Conservation (phyloP, 306 rosid species). For the Prunus mira region DNA sequence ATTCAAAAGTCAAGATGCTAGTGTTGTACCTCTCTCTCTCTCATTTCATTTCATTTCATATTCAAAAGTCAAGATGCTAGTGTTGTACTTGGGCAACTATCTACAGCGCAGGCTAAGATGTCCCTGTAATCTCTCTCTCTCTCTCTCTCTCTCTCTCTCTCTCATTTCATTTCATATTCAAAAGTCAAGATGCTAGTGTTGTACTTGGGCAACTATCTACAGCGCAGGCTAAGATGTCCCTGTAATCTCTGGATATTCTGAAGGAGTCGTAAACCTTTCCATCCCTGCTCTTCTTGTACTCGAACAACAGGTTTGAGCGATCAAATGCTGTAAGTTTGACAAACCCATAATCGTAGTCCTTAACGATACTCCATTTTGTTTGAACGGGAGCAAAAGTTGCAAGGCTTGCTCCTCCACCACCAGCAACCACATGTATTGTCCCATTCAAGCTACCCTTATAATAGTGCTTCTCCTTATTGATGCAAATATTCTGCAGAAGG, state of each 20-base stretch:
- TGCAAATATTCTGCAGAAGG: constrained; percentile 68
- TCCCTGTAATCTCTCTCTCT: constrained; percentile 73
- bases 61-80: constrained; percentile 52
- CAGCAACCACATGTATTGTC: constrained; percentile 87
- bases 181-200: constrained; percentile 61
- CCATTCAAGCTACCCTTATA: constrained; percentile 77
- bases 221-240: constrained; percentile 78
- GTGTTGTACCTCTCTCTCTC: constrained; percentile 33
- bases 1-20: constrained; percentile 50
- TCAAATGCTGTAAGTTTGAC: constrained; percentile 84
- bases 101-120: constrained; percentile 76
- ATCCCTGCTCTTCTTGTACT: constrained; percentile 92
- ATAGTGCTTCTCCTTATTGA: constrained; percentile 57
- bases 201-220: constrained; percentile 63
- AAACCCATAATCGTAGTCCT: constrained; percentile 78
- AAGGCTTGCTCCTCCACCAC: constrained; percentile 92
- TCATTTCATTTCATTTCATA: no score
- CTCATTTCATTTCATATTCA: neutral
- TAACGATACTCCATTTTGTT: constrained; percentile 77
- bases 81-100: constrained; percentile 62
- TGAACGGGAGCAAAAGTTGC: constrained; percentile 56
- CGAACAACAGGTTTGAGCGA: constrained; percentile 81
- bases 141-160: neutral
- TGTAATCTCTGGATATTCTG: constrained; percentile 68
- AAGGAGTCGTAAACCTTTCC: constrained; percentile 84